Base-by-base conservation (phyloP, 148 eudicot species). In the Simmondsia chinensis region DNA sequence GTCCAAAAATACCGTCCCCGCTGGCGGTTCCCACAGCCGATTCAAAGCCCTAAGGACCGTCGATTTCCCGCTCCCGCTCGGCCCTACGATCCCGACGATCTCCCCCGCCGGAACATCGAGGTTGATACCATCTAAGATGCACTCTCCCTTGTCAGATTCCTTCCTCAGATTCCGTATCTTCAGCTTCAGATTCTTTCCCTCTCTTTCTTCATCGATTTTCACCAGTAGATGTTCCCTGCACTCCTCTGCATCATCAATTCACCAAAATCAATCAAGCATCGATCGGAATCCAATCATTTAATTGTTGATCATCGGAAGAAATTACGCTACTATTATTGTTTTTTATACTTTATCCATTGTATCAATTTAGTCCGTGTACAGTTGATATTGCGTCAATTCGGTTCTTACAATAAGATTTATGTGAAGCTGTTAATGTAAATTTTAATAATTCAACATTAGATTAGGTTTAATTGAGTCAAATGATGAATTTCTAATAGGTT, bases 51-150 rank as follows among this genome's bases (percentile, higher is more conserved):
- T 47, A 0, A 62, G 45, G 33, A 62, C 20, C 38, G 67, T 62
- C 30, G 67, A 62, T 38, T 62, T 62, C 0, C 67, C 67, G 18
- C 67, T 54, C 15, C 67, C 67, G 20, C 67, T 62, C 0, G 67
- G 67, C n/a, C 67, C 67, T 11, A 62, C 54, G 16, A 62, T 57
- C 27, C 67, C 67, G 3, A 62, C 41, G 19, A 62, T 62, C 55
- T 39, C 40, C 11, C 67, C 67, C 49, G 5, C 54, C 7, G 67
- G 54, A 46, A 62, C 54, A 3, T 62, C 37, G 19, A 62, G 9
- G 38, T 62, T 23, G 27, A 62, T 44, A 23, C 55, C 60, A 33
- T 62, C 60, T 40, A 62, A 54, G 11, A 62, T 48, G 4, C 46
- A 37, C 18, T 39, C 55, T 0, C 67, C 60, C 28, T 54, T 54